phyloP scores from a whole-genome alignment of 2,329 filamentous ascomycete genomes.

The Hypoxylon sp. region DNA sequence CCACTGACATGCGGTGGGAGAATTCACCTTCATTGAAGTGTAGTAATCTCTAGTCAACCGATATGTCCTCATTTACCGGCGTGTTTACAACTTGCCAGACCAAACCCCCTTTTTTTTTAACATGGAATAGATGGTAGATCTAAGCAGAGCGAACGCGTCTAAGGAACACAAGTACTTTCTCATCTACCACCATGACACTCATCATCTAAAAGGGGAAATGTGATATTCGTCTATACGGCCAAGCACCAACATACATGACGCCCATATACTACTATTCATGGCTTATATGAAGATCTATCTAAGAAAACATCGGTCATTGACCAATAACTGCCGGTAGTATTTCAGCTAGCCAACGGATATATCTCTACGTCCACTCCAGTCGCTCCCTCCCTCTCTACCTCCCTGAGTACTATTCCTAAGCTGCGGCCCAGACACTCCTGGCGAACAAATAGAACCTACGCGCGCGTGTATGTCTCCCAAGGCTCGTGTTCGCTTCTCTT shows the following conservation, averaged over 20 bases:
- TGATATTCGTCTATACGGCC: not conserved
- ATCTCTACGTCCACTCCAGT: conserved; percentile 1
- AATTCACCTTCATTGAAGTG: not conserved
- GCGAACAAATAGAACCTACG: not conserved
- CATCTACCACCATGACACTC: not conserved
- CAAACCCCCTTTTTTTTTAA: not conserved
- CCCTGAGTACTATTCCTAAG: conserved; percentile 4
- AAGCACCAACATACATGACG: not conserved
- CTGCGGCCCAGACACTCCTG: conserved; percentile 5
- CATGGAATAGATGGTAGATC: not conserved
- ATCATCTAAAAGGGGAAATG: not conserved
- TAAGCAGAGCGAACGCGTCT: not conserved
- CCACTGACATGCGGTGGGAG: not conserved
- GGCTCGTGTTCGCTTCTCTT: conserved; percentile 6
- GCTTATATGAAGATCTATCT: not conserved
- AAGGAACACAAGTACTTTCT: not conserved
- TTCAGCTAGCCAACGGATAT: not conserved
- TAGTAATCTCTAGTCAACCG: not conserved
- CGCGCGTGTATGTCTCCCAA: conserved; percentile 2
- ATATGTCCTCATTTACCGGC: not conserved
- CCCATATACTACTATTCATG: not conserved
- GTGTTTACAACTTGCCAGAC: not conserved
- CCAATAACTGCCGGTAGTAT: not conserved
- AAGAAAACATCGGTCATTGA: not conserved
- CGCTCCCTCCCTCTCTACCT: no score